phyloP scores from a whole-genome alignment of 345 rosid species.

The Alliaria petiolata region DNA sequence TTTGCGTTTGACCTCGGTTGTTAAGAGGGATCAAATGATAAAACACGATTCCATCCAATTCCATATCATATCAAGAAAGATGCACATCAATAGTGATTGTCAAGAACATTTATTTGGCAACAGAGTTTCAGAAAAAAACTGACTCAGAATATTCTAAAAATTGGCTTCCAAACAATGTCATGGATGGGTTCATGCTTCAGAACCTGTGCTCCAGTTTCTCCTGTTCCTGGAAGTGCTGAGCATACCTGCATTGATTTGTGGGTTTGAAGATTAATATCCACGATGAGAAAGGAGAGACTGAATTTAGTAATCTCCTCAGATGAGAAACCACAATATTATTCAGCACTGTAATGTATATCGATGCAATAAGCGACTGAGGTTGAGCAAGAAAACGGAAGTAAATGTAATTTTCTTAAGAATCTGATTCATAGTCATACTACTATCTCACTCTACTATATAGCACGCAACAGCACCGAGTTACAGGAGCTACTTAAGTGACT shows the following conservation, averaged over 20 bases:
- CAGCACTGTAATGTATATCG: neutral
- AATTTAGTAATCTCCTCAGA: neutral
- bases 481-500: no score
- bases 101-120: conserved; percentile 21
- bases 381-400: no score
- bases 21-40: neutral
- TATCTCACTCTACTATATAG: no score
- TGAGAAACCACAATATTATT: neutral
- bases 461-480: no score
- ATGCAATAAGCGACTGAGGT: neutral
- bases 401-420: no score
- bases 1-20: neutral
- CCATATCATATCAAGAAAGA: neutral
- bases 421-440: no score
- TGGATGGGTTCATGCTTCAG: conserved; percentile 23
- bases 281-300: neutral
- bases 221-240: conserved; percentile 46
- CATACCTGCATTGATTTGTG: conserved; percentile 46
- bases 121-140: conserved; percentile 3
- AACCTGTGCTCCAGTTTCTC: conserved; percentile 60
- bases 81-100: neutral
- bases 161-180: neutral
- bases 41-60: neutral
- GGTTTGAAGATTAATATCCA: neutral
- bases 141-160: neutral